Evolutionary conservation across 2,329 filamentous ascomycete species (phyloP).

Genomic region (Fusarium sp.): DNA sequence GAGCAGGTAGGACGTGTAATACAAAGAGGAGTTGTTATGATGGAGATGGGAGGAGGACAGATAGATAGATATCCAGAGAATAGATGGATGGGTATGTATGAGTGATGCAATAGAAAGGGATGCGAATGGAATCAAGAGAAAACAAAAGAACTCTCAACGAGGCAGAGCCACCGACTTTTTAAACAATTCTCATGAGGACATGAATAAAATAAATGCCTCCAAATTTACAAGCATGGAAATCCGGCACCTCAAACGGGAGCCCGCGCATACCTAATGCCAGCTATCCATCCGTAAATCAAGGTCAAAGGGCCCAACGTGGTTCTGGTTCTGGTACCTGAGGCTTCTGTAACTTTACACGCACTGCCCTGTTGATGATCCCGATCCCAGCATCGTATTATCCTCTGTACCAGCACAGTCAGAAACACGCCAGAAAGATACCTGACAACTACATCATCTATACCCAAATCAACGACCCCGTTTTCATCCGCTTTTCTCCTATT

Average conservation of each 20-base stretch:
- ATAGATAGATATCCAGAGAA: background rate
- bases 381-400: conserved; percentile 11
- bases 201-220: conserved; percentile 20
- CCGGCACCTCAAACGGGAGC: conserved; percentile 19
- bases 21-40: background rate
- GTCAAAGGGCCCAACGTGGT: background rate
- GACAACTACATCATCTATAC: conserved; percentile 12
- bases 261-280: background rate
- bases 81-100: background rate
- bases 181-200: conserved; percentile 13
- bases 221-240: conserved; percentile 24
- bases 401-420: conserved; percentile 13
- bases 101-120: background rate
- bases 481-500: conserved; percentile 8
- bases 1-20: background rate
- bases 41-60: no score
- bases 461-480: background rate
- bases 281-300: background rate
- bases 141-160: background rate
- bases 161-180: conserved; percentile 34
- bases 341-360: conserved; percentile 13
- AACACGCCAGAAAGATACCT: conserved; percentile 19
- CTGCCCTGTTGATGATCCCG: conserved; percentile 10
- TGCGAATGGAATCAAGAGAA: background rate
- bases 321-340: conserved; percentile 11